phyloP scores from a whole-genome alignment of 1,284 basidiomycete genomes.

The Gomphus bonarii region DNA sequence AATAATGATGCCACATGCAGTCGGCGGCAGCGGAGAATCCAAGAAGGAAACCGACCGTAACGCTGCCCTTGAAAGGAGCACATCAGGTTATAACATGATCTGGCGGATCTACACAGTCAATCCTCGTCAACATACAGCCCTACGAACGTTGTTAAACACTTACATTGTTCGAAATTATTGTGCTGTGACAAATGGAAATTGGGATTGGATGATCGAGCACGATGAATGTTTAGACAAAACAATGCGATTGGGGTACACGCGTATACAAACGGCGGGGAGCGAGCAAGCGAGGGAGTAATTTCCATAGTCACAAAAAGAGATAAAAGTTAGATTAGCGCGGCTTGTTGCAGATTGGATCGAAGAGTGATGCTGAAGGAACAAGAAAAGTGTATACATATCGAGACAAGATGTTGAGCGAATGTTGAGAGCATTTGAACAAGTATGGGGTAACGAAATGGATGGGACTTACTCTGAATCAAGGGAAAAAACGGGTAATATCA shows the following conservation, averaged over 20 bases:
- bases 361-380: constrained; percentile 41
- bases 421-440: constrained; percentile 15
- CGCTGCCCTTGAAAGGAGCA: neutral
- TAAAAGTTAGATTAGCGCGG: constrained; percentile 37
- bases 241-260: constrained; percentile 3
- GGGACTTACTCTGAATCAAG: constrained; percentile 57
- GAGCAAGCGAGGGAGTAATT: neutral
- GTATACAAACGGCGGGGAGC: constrained; percentile 6
- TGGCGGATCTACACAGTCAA: constrained; percentile 33
- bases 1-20: neutral
- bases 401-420: constrained; percentile 5
- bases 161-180: constrained; percentile 13
- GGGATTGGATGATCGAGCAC: neutral
- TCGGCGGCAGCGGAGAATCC: neutral
- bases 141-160: neutral
- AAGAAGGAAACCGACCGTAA: neutral
- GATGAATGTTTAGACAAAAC: constrained; percentile 6
- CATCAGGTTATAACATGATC: constrained; percentile 34
- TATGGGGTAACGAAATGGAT: constrained; percentile 23
- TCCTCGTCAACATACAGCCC: neutral
- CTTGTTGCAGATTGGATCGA: constrained; percentile 44
- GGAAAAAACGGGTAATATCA: constrained; percentile 14
- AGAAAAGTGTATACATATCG: constrained; percentile 18
- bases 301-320: constrained; percentile 5
- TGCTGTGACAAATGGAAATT: constrained; percentile 2